Conservation (phyloP, 768 basidiomycete species). For the Sarcodon aspratus region DNA sequence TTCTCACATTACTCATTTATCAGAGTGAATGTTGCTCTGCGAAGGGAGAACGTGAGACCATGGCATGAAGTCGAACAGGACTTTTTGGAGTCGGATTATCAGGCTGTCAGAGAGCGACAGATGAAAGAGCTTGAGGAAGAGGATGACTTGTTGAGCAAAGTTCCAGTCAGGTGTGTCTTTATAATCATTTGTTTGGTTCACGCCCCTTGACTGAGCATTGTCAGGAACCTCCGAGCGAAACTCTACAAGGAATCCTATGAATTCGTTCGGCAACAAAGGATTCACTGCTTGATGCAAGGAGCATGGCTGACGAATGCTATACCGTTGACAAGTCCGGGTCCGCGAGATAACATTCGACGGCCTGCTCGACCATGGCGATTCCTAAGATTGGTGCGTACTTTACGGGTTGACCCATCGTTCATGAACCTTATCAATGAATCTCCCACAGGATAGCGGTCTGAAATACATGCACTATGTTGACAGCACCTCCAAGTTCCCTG, state of each 20-base stretch:
- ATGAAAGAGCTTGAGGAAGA: conserved; percentile 85
- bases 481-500: conserved; percentile 66
- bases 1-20: conserved; percentile 1
- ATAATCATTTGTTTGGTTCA: not conserved
- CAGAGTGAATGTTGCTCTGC: conserved; percentile 70
- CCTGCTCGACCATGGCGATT: conserved; percentile 73
- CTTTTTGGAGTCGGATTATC: conserved; percentile 75
- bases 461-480: conserved; percentile 84
- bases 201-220: not conserved
- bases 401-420: not conserved
- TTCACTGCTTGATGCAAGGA: conserved; percentile 80
- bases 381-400: conserved; percentile 59
- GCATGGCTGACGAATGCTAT: conserved; percentile 88
- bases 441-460: conserved; percentile 55
- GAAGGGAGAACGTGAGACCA: conserved; percentile 57
- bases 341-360: conserved; percentile 41
- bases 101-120: conserved; percentile 76
- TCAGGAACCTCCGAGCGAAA: conserved; percentile 72
- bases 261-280: conserved; percentile 81
- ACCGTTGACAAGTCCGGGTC: conserved; percentile 28
- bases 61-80: conserved; percentile 83
- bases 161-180: conserved; percentile 64
- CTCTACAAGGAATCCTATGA: conserved; percentile 86
- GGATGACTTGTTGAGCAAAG: conserved; percentile 78
- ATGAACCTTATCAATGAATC: not conserved